These are phyloP conservation scores for Aureobasidium sp. DNA, from an alignment of 2,329 filamentous ascomycete genomes.

Conservation along the genomic window DNA sequence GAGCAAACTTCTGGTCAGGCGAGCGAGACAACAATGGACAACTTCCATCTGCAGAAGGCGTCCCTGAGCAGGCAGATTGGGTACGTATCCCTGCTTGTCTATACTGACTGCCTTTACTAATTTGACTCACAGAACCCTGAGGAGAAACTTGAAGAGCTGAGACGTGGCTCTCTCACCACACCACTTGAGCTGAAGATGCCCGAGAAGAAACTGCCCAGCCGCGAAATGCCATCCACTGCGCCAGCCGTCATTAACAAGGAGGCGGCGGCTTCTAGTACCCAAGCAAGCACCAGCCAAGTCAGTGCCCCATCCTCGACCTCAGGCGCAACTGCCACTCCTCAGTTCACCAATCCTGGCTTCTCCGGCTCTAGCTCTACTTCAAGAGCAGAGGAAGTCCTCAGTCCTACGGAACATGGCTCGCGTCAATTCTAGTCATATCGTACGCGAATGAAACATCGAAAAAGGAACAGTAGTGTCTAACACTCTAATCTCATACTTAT, in stretches of 20 bases:
- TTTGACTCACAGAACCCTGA: conserved; percentile 36
- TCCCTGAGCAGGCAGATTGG: conserved; percentile 85
- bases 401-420: conserved; percentile 14
- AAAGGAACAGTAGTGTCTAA: neutral
- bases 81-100: conserved; percentile 55
- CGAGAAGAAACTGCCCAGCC: conserved; percentile 21
- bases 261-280: neutral
- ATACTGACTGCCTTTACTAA: neutral
- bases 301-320: neutral
- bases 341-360: conserved; percentile 2
- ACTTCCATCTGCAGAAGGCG: conserved; percentile 71
- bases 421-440: conserved; percentile 12
- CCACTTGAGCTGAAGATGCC: conserved; percentile 26
- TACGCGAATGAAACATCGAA: neutral
- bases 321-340: neutral
- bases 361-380: neutral
- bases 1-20: conserved; percentile 60
- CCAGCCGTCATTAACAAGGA: neutral
- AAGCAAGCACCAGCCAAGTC: neutral
- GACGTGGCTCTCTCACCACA: conserved; percentile 34
- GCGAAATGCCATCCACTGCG: conserved; percentile 25
- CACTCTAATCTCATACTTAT: neutral
- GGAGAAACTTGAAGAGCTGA: conserved; percentile 40
- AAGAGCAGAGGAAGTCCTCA: conserved; percentile 5
- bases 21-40: conserved; percentile 49